A percentile compares a stretch with the other conserved stretches of the same genome.
Evolutionary conservation across 306 rosid genomes (phyloP).

Genomic region (Neltuma alba): DNA sequence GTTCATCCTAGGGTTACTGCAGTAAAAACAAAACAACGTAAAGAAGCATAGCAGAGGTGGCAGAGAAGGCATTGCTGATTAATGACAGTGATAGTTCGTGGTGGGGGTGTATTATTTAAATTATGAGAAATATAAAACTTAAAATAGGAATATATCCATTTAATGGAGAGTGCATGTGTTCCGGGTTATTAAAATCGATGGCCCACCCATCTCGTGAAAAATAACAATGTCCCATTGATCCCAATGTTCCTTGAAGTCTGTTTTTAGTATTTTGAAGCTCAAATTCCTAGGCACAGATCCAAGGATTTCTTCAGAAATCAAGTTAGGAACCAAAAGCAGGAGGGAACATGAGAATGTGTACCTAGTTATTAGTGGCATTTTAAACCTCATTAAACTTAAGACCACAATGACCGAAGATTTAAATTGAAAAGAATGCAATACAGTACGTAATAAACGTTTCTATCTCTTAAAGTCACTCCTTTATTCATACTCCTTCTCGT

Average conservation of each 20-base stretch:
- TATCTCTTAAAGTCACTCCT: neutral
- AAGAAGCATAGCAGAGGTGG: neutral
- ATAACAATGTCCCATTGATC: neutral
- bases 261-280: neutral
- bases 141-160: neutral
- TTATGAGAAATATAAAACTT: no score
- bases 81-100: neutral
- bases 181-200: neutral
- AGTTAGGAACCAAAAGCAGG: neutral
- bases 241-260: neutral
- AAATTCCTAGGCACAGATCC: neutral
- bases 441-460: no score
- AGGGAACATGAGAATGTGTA: no score
- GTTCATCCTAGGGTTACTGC: neutral
- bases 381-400: no score
- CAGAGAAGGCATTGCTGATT: neutral
- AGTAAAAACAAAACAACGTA: neutral
- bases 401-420: no score
- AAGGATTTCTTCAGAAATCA: neutral
- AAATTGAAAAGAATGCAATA: no score
- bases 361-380: no score
- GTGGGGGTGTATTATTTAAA: no score
- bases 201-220: neutral
- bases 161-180: neutral
- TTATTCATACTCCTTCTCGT: no score